Evolutionary conservation across 371 early-diverging fungal genomes (phyloP).

Genomic region (Phascolomyces articulosus): DNA sequence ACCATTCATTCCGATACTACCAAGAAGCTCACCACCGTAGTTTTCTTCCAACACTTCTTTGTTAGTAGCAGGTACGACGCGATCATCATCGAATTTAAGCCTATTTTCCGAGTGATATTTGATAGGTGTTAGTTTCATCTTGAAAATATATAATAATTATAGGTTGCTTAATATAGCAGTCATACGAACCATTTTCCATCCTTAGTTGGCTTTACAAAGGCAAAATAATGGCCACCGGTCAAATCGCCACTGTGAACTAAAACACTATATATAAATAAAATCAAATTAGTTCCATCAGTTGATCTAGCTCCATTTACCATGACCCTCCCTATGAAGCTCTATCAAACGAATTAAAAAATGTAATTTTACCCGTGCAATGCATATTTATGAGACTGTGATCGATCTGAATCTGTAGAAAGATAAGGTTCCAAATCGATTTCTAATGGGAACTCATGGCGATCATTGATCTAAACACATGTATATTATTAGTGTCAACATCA

Average conservation of each 20-base stretch:
- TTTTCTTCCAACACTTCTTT: conserved; percentile 96
- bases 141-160: too few relatives aligned
- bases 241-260: conserved; percentile 97
- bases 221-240: conserved; percentile 98
- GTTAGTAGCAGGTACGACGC: conserved; percentile 84
- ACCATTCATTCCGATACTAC: conserved; percentile 18
- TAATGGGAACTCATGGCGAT: conserved; percentile 96
- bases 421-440: conserved; percentile 91
- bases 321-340: too few relatives aligned
- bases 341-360: too few relatives aligned
- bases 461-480: conserved; percentile 79
- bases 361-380: conserved; percentile 84
- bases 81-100: conserved; percentile 98
- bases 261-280: conserved; percentile 62
- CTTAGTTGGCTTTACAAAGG: conserved; percentile 81
- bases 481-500: too few relatives aligned
- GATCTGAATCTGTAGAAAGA: conserved; percentile 69
- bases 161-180: too few relatives aligned
- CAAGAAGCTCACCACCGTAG: conserved; percentile 83
- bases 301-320: too few relatives aligned
- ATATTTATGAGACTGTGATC: conserved; percentile 75
- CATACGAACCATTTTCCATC: conserved; percentile 75
- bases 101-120: conserved; percentile 17
- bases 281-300: too few relatives aligned
- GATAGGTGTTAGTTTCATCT: too few relatives aligned